These are phyloP conservation scores for Truncatella angustata DNA, from an alignment of 2,329 filamentous ascomycete genomes.

Conservation along the genomic window DNA sequence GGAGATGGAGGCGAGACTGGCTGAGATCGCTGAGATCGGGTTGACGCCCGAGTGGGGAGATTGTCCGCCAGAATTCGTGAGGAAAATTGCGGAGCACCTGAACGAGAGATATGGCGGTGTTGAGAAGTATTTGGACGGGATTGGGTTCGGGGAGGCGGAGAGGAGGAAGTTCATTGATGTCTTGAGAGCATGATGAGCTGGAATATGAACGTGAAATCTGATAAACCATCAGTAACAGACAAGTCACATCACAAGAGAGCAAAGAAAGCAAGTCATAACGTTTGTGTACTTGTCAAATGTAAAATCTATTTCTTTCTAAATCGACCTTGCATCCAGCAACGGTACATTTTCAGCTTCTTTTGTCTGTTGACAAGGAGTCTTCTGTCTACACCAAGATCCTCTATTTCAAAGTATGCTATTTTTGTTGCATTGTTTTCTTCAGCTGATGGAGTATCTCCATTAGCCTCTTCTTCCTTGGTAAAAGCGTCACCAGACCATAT, in stretches of 20 bases:
- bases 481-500: conserved; percentile 63
- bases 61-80: conserved; percentile 65
- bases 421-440: conserved; percentile 23
- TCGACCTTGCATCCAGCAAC: conserved; percentile 89
- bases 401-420: conserved; percentile 60
- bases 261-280: too few relatives aligned
- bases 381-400: conserved; percentile 80
- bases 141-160: conserved; percentile 53
- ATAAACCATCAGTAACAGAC: too few relatives aligned
- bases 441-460: conserved; percentile 12
- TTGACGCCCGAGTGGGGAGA: conserved; percentile 70
- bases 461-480: conserved; percentile 21
- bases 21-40: conserved; percentile 69
- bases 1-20: conserved; percentile 62
- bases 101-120: conserved; percentile 63
- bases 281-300: background rate
- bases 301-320: conserved; percentile 65
- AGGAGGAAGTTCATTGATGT: conserved; percentile 39
- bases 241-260: too few relatives aligned
- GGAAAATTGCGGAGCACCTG: conserved; percentile 56
- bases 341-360: conserved; percentile 93
- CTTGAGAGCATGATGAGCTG: conserved; percentile 35
- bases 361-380: conserved; percentile 90
- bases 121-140: conserved; percentile 59
- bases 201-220: background rate